Base-by-base conservation (phyloP, 495 filamentous ascomycete species). In the Penicillium samsonianum region DNA sequence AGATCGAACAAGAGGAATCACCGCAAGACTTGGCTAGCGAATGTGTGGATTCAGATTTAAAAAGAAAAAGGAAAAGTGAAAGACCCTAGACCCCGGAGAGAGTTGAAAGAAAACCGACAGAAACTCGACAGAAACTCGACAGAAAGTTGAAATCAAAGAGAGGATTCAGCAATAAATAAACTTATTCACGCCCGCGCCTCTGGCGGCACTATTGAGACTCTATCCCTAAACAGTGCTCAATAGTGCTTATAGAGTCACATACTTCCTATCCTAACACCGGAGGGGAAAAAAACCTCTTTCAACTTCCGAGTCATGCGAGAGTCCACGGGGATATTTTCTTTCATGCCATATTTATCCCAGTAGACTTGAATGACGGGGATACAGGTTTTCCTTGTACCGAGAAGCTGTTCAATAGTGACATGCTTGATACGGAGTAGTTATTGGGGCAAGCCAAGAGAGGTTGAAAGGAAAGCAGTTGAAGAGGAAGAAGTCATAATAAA, bases 161-260 rank as follows among this genome's bases (percentile, higher is more conserved):
- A 5, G 10, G 3, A 33, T 33, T 2, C 5, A 17, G 50, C 23
- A 20, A 45, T 54, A 7, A 37, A 54, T 45, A 54, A 20, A 4
- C 3, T 25, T 35, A 11, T 19, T 35, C 2, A 5, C 20, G 12
- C 6, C 31, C 22, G n/a, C 22, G 10, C 31, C 8, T 4, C 17
- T 47, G 43, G 26, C 33, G n/a, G 31, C 41, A 19, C 33, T 47
- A 55, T 55, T 55, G 53, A 55, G 30, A 26, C 22, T 38, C 10
- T 30, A 19, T 33, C 43, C 42, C 0, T 14, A 40, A 45, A 19
- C 10, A 33, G 22, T 17, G 3, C 11, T 35, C 30, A 55, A 55
- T 55, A 55, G 33, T 3, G 14, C 16, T 23, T 6, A 10, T 20
- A 23, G 9, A 5, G 9, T 4, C 30, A 19, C 0, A 9, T 46